Evolutionary conservation across 2,329 filamentous ascomycete species (phyloP).

Genomic region (Byssochlamys sp.): DNA sequence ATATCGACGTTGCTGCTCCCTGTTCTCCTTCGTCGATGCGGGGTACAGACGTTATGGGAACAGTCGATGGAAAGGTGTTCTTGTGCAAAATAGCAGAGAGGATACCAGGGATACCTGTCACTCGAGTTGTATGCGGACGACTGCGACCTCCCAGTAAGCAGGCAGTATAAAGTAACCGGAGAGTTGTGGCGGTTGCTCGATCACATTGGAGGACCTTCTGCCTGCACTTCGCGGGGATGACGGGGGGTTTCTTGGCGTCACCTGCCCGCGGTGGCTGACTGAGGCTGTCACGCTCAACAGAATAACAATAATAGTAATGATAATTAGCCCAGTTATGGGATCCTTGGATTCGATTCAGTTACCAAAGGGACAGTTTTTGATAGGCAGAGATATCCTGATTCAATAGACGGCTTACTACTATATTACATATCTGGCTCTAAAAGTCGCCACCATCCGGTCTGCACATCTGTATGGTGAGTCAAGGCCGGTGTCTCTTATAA

Average conservation of each 20-base stretch:
- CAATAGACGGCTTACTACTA: neutral
- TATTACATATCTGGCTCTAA: neutral
- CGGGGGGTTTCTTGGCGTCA: neutral
- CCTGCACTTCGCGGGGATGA: neutral
- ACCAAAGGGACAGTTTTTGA: neutral
- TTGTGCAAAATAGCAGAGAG: neutral
- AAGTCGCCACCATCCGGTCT: neutral
- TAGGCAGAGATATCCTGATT: neutral
- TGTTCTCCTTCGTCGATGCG: constrained; percentile 3
- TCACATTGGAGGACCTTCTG: neutral
- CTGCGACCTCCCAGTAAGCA: neutral
- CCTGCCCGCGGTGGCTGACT: neutral
- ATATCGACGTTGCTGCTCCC: constrained; percentile 40
- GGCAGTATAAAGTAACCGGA: constrained; percentile 1
- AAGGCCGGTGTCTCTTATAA: too few relatives aligned
- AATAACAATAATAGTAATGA: too few relatives aligned
- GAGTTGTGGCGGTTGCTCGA: neutral
- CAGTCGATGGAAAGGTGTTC: neutral
- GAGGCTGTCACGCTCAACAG: neutral
- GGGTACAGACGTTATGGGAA: constrained; percentile 1
- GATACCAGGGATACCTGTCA: neutral
- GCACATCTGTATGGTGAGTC: too few relatives aligned
- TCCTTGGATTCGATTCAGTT: neutral
- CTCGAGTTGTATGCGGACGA: neutral
- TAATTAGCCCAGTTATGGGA: neutral